Base-by-base conservation (phyloP, 2,329 filamentous ascomycete species). In the Fusarium lyarnte region DNA sequence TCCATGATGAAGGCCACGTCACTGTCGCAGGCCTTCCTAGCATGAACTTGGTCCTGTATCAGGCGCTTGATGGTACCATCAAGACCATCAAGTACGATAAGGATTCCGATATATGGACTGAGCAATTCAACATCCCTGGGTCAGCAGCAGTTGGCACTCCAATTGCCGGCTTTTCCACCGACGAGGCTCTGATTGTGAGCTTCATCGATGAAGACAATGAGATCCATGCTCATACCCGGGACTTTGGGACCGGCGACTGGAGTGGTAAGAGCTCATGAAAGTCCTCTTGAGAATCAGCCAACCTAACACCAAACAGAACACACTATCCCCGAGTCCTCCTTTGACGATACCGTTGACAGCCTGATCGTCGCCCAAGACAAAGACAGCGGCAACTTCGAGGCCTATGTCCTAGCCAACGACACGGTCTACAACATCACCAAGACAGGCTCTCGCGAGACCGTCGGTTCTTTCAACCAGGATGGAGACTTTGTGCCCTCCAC, bases 221-320 rank as follows among this genome's bases (percentile, higher is more conserved):
- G 45, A 52, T 59, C 8, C 57, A 59, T 19, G 45, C 8, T 3
- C 57, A 59, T 14, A 11, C 10, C 6, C 57, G 45, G 0, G 6
- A 59, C 25, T 59, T 19, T 52, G 57, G 33, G 19, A 10, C 2
- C 9, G 35, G 45, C 0, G 7, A 59, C 9, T 59, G 57, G 57
- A 33, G 27, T 19, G 45, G 45, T 41, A 33, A 53, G 45, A 2
- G 16, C 16, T 8, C 6, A 5, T 39, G 1, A 6, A 39, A 3
- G 2, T 8, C 6, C 8, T 1, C 25, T 1, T 14, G 0, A 21
- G 2, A 8, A 0, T 3, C 9, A 11, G 2, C 2, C n/a, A 27
- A 6, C 33, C 45, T 59, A 27, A 59, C 17, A 5, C n/a, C 3
- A 6, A 11, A 12, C 21, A 59, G 57, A 59, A 10, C 7, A 59